Conservation (phyloP, 1,284 basidiomycete genomes). For the Naganishia cerealis region DNA sequence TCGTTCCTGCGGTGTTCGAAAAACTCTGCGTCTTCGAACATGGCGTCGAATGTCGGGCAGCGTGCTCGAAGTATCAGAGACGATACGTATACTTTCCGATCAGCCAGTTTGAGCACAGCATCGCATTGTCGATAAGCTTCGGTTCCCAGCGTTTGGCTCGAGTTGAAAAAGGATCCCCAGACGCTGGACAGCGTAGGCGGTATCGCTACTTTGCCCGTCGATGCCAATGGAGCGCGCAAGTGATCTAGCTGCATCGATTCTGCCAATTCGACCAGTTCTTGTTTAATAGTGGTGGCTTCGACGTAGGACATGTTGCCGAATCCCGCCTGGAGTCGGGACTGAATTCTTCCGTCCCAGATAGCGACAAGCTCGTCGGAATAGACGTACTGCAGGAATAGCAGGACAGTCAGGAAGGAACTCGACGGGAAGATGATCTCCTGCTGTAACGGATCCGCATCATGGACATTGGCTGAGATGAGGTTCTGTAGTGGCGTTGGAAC, state of each 20-base stretch:
- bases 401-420: slow-evolving; percentile 59
- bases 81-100: slow-evolving; percentile 69
- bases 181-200: slow-evolving; percentile 45
- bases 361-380: slow-evolving; percentile 82
- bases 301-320: slow-evolving; percentile 52
- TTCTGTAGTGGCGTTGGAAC: slow-evolving; percentile 28
- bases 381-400: slow-evolving; percentile 79
- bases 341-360: slow-evolving; percentile 78
- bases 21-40: slow-evolving; percentile 85
- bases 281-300: slow-evolving; percentile 60
- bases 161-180: slow-evolving; percentile 52
- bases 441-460: slow-evolving; percentile 15
- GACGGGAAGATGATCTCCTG: slow-evolving; percentile 45
- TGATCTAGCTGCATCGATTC: slow-evolving; percentile 58
- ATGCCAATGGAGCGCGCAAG: slow-evolving; percentile 45
- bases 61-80: slow-evolving; percentile 76
- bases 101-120: slow-evolving; percentile 71
- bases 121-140: slow-evolving; percentile 56
- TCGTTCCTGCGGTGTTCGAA: slow-evolving; percentile 64
- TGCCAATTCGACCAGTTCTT: slow-evolving; percentile 63
- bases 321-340: slow-evolving; percentile 56
- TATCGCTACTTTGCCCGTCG: slow-evolving; percentile 47
- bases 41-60: slow-evolving; percentile 79
- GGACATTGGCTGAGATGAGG: slow-evolving; percentile 12
- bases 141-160: slow-evolving; percentile 41